Evolutionary conservation across 768 basidiomycete species (phyloP).

Genomic region (Cantharellus cinnabarinus): DNA sequence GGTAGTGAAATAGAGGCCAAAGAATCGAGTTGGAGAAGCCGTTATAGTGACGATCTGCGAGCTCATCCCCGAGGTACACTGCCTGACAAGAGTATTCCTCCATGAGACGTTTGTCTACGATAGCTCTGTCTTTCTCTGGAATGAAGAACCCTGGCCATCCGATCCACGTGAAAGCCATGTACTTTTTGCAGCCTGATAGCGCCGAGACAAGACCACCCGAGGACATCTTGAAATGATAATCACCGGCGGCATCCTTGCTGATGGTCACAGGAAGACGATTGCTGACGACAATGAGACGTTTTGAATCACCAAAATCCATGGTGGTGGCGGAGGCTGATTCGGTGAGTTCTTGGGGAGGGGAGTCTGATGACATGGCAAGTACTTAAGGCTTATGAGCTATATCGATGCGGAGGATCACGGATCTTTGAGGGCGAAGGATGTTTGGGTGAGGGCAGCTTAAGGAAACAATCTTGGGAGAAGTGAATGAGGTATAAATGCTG

Average conservation of each 20-base stretch:
- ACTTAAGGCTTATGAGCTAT: too few species aligned
- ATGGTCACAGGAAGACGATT: conserved; percentile 94
- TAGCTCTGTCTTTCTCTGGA: conserved; percentile 72
- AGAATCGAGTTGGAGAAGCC: conserved; percentile 99
- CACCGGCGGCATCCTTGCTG: conserved; percentile 73
- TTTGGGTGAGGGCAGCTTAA: too few species aligned
- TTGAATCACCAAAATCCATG: conserved; percentile 28
- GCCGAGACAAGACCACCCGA: conserved; percentile 96
- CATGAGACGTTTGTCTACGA: conserved; percentile 80
- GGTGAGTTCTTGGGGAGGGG: too few species aligned
- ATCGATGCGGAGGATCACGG: too few species aligned
- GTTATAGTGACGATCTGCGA: conserved; percentile 96
- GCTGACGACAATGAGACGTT: conserved; percentile 83
- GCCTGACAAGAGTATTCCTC: conserved; percentile 95
- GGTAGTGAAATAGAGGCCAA: conserved; percentile 99
- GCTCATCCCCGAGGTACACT: conserved; percentile 92
- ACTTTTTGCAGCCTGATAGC: conserved; percentile 94
- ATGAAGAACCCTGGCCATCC: conserved; percentile 92
- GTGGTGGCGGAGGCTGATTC: background rate
- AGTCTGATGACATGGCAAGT: too few species aligned
- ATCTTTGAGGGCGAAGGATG: too few species aligned
- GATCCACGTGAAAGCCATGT: conserved; percentile 94
- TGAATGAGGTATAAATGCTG: too few species aligned
- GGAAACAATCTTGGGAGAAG: too few species aligned
- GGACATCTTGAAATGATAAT: conserved; percentile 99